These are phyloP conservation scores for Fusarium protoensiforme DNA, from an alignment of 2,329 filamentous ascomycete species.

Conservation along the genomic window DNA sequence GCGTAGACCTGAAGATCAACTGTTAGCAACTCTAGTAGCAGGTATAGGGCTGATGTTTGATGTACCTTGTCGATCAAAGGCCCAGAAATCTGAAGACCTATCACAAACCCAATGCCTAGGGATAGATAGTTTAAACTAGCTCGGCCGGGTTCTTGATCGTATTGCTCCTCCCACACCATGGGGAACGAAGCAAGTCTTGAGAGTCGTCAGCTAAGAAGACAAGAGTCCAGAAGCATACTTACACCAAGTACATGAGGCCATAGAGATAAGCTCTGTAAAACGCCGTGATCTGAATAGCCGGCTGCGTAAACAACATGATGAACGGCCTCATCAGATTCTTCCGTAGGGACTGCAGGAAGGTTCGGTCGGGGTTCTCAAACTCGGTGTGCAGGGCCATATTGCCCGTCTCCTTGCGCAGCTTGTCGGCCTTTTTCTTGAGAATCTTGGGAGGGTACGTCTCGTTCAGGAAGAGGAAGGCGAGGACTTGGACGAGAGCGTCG, in stretches of 20 bases:
- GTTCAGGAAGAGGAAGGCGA: conserved; percentile 51
- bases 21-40: neutral
- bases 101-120: conserved; percentile 62
- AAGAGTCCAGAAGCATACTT: neutral
- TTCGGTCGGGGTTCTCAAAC: conserved; percentile 41
- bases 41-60: too few relatives aligned
- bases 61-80: conserved; percentile 49
- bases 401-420: conserved; percentile 43
- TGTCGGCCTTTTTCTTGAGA: conserved; percentile 42
- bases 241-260: conserved; percentile 64
- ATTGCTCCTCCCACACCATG: conserved; percentile 58
- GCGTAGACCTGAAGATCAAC: conserved; percentile 40
- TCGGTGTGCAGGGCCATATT: conserved; percentile 44
- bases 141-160: conserved; percentile 57
- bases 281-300: conserved; percentile 61
- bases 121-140: conserved; percentile 65
- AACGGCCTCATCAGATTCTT: conserved; percentile 57
- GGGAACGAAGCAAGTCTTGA: conserved; percentile 62
- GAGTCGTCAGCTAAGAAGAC: neutral
- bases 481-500: conserved; percentile 47
- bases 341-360: conserved; percentile 37
- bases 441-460: conserved; percentile 54
- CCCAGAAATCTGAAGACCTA: conserved; percentile 65
- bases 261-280: conserved; percentile 63
- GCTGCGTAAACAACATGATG: conserved; percentile 61